Evolutionary conservation across 192 early-diverging fungal genomes (phyloP).

Genomic region (Entrophospora sp.): DNA sequence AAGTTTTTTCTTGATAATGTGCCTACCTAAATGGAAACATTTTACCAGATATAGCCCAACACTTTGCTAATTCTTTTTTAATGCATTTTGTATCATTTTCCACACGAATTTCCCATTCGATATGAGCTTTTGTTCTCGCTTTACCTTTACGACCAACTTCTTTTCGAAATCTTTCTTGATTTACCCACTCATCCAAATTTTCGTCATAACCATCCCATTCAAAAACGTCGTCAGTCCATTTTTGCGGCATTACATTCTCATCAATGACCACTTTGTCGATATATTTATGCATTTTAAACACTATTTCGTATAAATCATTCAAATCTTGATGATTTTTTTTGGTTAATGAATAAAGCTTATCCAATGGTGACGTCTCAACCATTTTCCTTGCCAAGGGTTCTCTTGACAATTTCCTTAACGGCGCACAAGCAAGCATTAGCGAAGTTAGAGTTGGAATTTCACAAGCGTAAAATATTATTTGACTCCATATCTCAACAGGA

Average conservation of each 20-base stretch:
- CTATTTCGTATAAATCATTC: neutral
- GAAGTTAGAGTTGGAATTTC: slow-evolving; percentile 1
- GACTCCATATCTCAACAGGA: slow-evolving; percentile 14
- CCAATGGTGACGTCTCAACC: neutral
- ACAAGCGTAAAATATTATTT: neutral
- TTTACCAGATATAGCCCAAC: slow-evolving; percentile 1
- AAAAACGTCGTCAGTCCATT: slow-evolving; percentile 18
- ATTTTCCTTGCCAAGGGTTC: neutral
- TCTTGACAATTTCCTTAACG: neutral
- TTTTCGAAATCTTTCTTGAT: slow-evolving; percentile 6
- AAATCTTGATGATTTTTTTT: neutral
- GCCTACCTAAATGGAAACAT: slow-evolving; percentile 17
- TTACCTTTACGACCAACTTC: slow-evolving; percentile 16
- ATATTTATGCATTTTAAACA: slow-evolving; percentile 17
- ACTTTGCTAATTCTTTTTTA: slow-evolving; percentile 15
- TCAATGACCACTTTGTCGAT: slow-evolving; percentile 10
- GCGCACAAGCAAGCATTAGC: neutral
- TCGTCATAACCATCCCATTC: slow-evolving; percentile 18
- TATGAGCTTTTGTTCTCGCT: neutral
- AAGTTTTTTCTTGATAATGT: too few species aligned
- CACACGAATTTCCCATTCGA: neutral
- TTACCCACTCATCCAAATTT: neutral
- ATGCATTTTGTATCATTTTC: neutral
- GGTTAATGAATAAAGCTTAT: neutral
- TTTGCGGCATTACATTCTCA: neutral